Evolutionary conservation across 148 eudicot species (phyloP).

Genomic region (Rhododendron vialii): DNA sequence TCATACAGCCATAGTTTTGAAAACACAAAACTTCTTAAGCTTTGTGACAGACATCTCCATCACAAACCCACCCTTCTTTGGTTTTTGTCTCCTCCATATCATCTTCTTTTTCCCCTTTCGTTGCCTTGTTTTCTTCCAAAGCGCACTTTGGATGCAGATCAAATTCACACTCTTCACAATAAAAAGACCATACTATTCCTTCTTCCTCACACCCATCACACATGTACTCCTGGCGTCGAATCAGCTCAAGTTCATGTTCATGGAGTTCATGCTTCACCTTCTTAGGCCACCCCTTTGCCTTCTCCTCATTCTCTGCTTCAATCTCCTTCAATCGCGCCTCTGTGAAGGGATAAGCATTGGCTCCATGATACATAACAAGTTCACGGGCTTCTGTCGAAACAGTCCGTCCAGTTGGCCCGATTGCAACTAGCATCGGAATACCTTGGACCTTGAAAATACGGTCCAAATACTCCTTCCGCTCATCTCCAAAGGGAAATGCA

Average conservation of each 20-base stretch:
- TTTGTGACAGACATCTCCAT: too few relatives aligned
- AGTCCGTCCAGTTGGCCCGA: constrained; percentile 43
- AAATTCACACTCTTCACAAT: constrained; percentile 14
- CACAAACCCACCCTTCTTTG: constrained; percentile 22
- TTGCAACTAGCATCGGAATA: constrained; percentile 43
- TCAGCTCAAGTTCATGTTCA: constrained; percentile 20
- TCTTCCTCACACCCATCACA: constrained; percentile 16
- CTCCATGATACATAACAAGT: constrained; percentile 37
- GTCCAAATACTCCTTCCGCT: constrained; percentile 29
- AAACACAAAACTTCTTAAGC: neutral
- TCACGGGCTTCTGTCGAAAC: constrained; percentile 37
- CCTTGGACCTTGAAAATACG: constrained; percentile 42
- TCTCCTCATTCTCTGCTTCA: constrained; percentile 28
- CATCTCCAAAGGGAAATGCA: constrained; percentile 20
- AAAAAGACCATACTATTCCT: constrained; percentile 12
- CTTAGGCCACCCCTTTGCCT: constrained; percentile 20
- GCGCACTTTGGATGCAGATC: constrained; percentile 16
- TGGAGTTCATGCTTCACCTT: constrained; percentile 32
- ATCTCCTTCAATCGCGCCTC: constrained; percentile 37
- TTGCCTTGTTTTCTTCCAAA: neutral
- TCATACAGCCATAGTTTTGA: neutral
- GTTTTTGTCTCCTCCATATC: neutral
- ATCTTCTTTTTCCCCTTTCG: neutral
- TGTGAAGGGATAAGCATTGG: constrained; percentile 56
- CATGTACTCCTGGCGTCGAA: neutral